A percentile compares a stretch with the other conserved stretches of the same genome.
Evolutionary conservation across 306 rosid species (phyloP).

Genomic region (Pyrus bretschneideri): DNA sequence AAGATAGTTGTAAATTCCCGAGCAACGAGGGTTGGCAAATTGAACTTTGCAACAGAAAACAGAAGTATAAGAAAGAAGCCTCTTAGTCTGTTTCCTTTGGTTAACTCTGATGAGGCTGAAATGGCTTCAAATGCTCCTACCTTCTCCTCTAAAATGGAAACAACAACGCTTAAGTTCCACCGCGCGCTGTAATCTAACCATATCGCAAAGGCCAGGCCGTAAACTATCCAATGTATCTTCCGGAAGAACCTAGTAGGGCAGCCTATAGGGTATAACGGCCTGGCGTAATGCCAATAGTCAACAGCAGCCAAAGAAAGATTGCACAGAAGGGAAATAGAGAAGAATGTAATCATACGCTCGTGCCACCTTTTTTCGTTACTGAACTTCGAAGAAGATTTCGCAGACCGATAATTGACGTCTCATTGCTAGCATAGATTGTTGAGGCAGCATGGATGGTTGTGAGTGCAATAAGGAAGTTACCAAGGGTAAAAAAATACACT

Average conservation of each 20-base stretch:
- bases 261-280: neutral
- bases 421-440: neutral
- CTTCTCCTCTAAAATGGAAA: neutral
- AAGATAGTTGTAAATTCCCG: too few species aligned
- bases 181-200: conserved; percentile 1
- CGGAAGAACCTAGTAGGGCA: neutral
- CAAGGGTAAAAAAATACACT: neutral
- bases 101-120: neutral
- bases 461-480: neutral
- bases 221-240: neutral
- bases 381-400: neutral
- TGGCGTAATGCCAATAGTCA: neutral
- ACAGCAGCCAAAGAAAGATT: neutral
- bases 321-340: neutral
- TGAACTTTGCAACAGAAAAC: neutral
- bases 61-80: neutral
- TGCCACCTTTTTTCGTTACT: neutral
- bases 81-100: neutral
- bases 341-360: neutral
- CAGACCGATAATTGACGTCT: neutral
- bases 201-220: neutral
- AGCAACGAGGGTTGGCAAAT: neutral
- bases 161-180: neutral
- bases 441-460: neutral
- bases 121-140: neutral